Conservation (phyloP, 2,329 filamentous ascomycete genomes). For the Xylariales sp. region DNA sequence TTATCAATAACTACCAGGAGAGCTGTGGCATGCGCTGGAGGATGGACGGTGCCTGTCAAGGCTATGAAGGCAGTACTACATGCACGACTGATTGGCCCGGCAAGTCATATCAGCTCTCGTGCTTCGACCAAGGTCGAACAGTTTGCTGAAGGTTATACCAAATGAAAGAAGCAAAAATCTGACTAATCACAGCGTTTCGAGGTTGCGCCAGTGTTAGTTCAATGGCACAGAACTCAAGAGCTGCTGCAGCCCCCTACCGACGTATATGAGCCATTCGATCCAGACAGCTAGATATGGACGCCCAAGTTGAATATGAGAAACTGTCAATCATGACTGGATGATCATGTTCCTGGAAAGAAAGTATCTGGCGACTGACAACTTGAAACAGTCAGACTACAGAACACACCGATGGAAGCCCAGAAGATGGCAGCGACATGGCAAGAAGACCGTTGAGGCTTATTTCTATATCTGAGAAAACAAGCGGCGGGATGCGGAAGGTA, state of each 20-base stretch:
- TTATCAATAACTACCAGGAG: constrained; percentile 61
- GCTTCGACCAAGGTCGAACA: constrained; percentile 52
- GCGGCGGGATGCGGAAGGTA: constrained; percentile 63
- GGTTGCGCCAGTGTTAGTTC: constrained; percentile 70
- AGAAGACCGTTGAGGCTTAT: constrained; percentile 30
- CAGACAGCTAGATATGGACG: too few relatives aligned
- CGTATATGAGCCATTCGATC: too few relatives aligned
- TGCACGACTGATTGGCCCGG: constrained; percentile 61
- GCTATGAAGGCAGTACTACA: constrained; percentile 60
- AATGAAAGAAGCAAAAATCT: constrained; percentile 57
- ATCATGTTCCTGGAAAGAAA: constrained; percentile 45
- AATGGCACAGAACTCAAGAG: constrained; percentile 70
- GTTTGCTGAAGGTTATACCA: constrained; percentile 59
- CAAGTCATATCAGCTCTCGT: constrained; percentile 56
- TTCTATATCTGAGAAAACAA: too few relatives aligned
- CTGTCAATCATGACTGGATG: constrained; percentile 63
- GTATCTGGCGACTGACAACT: constrained; percentile 49
- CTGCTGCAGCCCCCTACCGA: constrained; percentile 65
- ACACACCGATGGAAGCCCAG: constrained; percentile 63
- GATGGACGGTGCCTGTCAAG: constrained; percentile 67
- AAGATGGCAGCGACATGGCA: constrained; percentile 56
- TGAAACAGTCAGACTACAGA: constrained; percentile 58
- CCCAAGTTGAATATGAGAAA: constrained; percentile 53
- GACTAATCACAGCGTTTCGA: constrained; percentile 64
- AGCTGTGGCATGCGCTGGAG: constrained; percentile 70